These are phyloP conservation scores for Lecanicillium sp. DNA, from an alignment of 2,329 filamentous ascomycete species.

Conservation along the genomic window DNA sequence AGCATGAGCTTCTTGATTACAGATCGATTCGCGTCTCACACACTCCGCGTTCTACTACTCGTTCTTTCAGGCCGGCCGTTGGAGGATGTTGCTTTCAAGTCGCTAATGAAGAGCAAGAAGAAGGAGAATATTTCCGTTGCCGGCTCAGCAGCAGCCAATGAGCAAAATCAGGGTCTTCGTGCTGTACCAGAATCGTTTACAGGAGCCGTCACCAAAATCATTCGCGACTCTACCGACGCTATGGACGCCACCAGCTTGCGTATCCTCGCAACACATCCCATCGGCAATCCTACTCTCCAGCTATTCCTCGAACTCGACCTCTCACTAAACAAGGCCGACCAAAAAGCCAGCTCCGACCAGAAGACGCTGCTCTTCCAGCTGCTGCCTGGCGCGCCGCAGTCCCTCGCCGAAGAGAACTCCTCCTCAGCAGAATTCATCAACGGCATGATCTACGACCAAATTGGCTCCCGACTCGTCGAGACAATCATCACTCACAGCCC, in stretches of 20 bases:
- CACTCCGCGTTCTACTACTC: slow-evolving; percentile 75
- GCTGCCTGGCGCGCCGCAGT: slow-evolving; percentile 64
- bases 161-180: slow-evolving; percentile 33
- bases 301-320: slow-evolving; percentile 83
- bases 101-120: slow-evolving; percentile 80
- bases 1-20: slow-evolving; percentile 78
- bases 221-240: slow-evolving; percentile 63
- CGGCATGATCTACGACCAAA: slow-evolving; percentile 77
- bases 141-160: slow-evolving; percentile 41
- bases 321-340: slow-evolving; percentile 56
- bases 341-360: slow-evolving; percentile 24
- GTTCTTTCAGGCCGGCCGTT: slow-evolving; percentile 78
- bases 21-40: slow-evolving; percentile 84
- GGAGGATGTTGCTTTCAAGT: slow-evolving; percentile 58
- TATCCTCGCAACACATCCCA: slow-evolving; percentile 77
- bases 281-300: slow-evolving; percentile 89
- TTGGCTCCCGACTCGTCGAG: slow-evolving; percentile 86
- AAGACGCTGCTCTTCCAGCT: slow-evolving; percentile 63
- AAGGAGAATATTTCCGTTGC: slow-evolving; percentile 74
- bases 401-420: slow-evolving; percentile 63
- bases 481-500: slow-evolving; percentile 73
- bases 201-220: slow-evolving; percentile 71
- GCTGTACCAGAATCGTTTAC: slow-evolving; percentile 73
- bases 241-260: slow-evolving; percentile 75
- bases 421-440: slow-evolving; percentile 72